phyloP scores from a whole-genome alignment of 345 rosid species.

The Acer saccharum region DNA sequence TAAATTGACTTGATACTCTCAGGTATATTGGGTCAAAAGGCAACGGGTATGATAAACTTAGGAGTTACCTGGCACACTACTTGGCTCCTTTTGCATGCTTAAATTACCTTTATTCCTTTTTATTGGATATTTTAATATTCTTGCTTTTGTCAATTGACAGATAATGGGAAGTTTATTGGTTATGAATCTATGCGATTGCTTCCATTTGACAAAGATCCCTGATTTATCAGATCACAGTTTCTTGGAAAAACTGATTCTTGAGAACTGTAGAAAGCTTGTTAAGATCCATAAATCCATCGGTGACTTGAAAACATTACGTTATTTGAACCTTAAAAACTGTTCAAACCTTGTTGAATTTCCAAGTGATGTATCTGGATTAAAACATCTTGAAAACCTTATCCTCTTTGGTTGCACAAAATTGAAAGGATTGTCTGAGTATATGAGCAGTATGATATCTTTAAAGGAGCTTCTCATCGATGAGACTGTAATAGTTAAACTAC shows the following conservation, averaged over 20 bases:
- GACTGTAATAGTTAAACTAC: slow-evolving; percentile 11
- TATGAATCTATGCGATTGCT: background rate
- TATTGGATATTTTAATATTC: background rate
- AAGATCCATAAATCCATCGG: slow-evolving; percentile 3
- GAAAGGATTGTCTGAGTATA: slow-evolving; percentile 18
- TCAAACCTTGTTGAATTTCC: slow-evolving; percentile 9
- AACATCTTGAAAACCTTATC: background rate
- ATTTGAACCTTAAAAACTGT: slow-evolving; percentile 4
- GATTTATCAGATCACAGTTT: background rate
- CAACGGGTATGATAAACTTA: background rate
- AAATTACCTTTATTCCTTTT: background rate
- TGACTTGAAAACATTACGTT: background rate
- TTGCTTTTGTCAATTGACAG: background rate
- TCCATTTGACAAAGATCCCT: background rate
- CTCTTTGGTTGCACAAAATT: background rate
- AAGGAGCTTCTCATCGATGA: slow-evolving; percentile 24
- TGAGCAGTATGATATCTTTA: slow-evolving; percentile 20
- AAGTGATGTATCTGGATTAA: slow-evolving; percentile 9
- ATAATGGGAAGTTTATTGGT: background rate
- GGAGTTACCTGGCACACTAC: background rate
- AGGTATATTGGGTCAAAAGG: background rate
- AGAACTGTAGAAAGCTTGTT: background rate
- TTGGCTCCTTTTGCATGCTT: background rate
- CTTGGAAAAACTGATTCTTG: slow-evolving; percentile 15
- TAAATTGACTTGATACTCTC: background rate